Base-by-base conservation (phyloP, 1,284 basidiomycete genomes). In the Marasmius oreades region DNA sequence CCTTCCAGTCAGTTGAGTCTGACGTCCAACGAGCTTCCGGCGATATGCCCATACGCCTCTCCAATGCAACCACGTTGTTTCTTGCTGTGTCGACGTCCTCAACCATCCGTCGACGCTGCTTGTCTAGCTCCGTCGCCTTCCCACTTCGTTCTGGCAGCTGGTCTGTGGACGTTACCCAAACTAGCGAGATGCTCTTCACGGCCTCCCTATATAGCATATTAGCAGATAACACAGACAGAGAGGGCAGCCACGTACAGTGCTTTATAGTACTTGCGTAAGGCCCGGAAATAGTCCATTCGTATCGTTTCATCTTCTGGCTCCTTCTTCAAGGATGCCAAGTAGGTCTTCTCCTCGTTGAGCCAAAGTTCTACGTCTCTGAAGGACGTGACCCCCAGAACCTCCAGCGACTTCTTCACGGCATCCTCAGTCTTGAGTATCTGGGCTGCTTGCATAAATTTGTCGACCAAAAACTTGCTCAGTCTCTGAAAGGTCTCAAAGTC, bases 401-500 rank as follows among this genome's bases (percentile, higher is more conserved):
- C 28, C 62, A 64, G 64, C 5, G 62, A 46, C 14, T 51, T 20
- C 1, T 59, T 33, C 7, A 69, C 55, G 1, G 53, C 52, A 1
- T 34, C 14, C 23, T 60, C 33, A 1, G 55, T 55, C 4, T 42
- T 34, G 6, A 66, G 31, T 33, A 68, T 61, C 7, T 64, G 56
- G 1, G 67, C 52, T 2, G 67, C 69, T 50, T 69, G 67, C 39
- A n/a, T n/a, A n/a, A n/a, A n/a, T n/a, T n/a, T n/a, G n/a, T n/a
- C n/a, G n/a, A n/a, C n/a, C n/a, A n/a, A 59, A 52, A 70, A 67
- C 36, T 53, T 63, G 20, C 63, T 53, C 18, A 58, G 53, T 10
- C 62, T 63, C 20, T n/a, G 28, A 39, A 64, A 67, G 4, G 54
- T 57, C 20, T 67, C 60, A 23, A 58, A 57, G n/a, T 61, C 51